Conservation (phyloP, 495 filamentous ascomycete genomes). For the Patellaria atrata region DNA sequence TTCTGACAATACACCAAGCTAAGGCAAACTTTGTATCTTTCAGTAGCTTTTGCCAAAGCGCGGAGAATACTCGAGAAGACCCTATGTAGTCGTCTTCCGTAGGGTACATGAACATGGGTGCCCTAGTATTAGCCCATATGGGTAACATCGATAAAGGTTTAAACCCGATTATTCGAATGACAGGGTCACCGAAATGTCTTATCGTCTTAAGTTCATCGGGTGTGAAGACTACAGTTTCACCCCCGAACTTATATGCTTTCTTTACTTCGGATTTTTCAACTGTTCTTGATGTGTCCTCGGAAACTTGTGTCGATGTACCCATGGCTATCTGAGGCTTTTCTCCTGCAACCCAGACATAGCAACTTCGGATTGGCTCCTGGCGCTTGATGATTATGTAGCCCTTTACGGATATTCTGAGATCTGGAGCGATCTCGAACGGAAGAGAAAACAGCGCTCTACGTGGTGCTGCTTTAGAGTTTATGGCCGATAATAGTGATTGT, state of each 20-base stretch:
- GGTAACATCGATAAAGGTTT: conserved; percentile 63
- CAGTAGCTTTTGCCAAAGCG: conserved; percentile 75
- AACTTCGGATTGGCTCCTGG: conserved; percentile 63
- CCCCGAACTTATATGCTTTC: conserved; percentile 93
- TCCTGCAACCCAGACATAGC: conserved; percentile 72
- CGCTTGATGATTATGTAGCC: conserved; percentile 81
- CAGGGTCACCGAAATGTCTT: conserved; percentile 62
- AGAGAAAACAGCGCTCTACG: conserved; percentile 76
- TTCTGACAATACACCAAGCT: conserved; percentile 78
- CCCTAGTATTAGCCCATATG: conserved; percentile 73
- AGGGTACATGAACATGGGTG: conserved; percentile 85
- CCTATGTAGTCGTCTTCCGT: conserved; percentile 82
- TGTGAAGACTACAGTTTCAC: conserved; percentile 74
- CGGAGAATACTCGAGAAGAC: conserved; percentile 82
- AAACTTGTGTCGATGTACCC: conserved; percentile 53
- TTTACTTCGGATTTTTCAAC: conserved; percentile 72
- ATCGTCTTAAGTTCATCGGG: conserved; percentile 65
- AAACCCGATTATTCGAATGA: conserved; percentile 87
- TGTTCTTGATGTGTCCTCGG: conserved; percentile 56
- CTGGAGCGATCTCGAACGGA: conserved; percentile 72
- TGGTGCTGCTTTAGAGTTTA: conserved; percentile 82
- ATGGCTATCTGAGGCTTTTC: conserved; percentile 70
- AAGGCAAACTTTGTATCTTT: conserved; percentile 63
- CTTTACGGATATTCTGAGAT: conserved; percentile 74
- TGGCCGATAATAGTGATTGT: conserved; percentile 68